These are phyloP conservation scores for Colletotrichum higginsianum DNA, from an alignment of 2,329 filamentous ascomycete species.

Conservation along the genomic window DNA sequence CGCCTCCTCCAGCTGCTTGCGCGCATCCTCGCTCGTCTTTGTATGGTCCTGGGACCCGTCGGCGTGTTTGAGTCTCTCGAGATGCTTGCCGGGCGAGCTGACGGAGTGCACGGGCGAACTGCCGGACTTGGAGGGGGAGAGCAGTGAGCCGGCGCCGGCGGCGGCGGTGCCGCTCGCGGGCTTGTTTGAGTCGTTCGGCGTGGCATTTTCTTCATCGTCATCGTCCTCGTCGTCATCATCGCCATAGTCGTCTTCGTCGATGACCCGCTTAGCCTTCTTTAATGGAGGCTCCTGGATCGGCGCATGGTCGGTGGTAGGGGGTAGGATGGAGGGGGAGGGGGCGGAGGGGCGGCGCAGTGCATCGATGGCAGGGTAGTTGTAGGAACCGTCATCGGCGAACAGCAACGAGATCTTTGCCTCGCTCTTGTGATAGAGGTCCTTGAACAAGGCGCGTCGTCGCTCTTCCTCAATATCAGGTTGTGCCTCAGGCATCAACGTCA, in stretches of 20 bases:
- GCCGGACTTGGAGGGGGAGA: slow-evolving; percentile 79
- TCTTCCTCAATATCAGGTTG: slow-evolving; percentile 76
- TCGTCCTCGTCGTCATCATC: slow-evolving; percentile 87
- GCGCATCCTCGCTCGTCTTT: slow-evolving; percentile 87
- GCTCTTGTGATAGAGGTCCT: slow-evolving; percentile 81
- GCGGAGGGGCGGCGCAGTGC: slow-evolving; percentile 63
- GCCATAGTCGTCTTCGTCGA: slow-evolving; percentile 89
- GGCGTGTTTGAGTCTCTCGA: slow-evolving; percentile 67
- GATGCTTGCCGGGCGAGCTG: slow-evolving; percentile 70
- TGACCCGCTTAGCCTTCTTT: slow-evolving; percentile 83
- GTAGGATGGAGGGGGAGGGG: slow-evolving; percentile 60
- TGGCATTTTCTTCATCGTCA: slow-evolving; percentile 78
- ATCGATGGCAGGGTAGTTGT: slow-evolving; percentile 68
- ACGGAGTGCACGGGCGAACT: slow-evolving; percentile 76
- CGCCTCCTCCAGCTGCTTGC: slow-evolving; percentile 92
- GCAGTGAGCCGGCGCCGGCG: slow-evolving; percentile 70
- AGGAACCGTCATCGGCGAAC: slow-evolving; percentile 73
- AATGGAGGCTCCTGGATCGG: slow-evolving; percentile 72
- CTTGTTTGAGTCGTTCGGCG: slow-evolving; percentile 69
- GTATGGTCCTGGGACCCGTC: slow-evolving; percentile 66
- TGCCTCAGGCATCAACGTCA: slow-evolving; percentile 73
- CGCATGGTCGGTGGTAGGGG: slow-evolving; percentile 71
- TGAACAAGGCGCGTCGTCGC: slow-evolving; percentile 80
- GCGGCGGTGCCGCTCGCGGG: slow-evolving; percentile 66
- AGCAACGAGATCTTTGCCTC: slow-evolving; percentile 84